phyloP scores from a whole-genome alignment of 108 stramenopile genomes.

The Chaetoceros muelleri region DNA sequence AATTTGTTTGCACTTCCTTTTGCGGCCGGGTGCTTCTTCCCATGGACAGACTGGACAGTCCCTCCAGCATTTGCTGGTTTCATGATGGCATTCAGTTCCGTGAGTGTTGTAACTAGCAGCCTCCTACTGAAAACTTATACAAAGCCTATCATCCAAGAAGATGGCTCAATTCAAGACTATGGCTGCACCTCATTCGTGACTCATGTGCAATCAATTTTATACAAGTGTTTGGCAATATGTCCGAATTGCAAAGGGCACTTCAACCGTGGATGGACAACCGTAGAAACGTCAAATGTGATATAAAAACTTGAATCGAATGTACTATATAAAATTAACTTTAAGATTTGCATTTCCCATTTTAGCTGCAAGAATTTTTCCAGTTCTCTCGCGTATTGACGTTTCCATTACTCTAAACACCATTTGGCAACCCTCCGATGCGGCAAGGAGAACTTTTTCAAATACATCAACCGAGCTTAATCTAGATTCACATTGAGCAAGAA shows the following conservation, averaged over 20 bases:
- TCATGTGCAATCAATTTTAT: neutral
- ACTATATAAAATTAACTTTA: neutral
- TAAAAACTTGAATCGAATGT: too few relatives aligned
- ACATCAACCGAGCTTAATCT: constrained; percentile 48
- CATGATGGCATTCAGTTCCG: constrained; percentile 88
- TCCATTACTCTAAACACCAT: constrained; percentile 73
- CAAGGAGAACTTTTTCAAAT: constrained; percentile 58
- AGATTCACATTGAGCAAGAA: constrained; percentile 79
- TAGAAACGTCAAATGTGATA: neutral
- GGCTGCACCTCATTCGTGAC: constrained; percentile 21
- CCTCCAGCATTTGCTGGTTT: constrained; percentile 91
- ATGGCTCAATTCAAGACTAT: constrained; percentile 28
- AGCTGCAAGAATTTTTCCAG: constrained; percentile 34
- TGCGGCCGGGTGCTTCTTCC: constrained; percentile 91
- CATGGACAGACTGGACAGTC: constrained; percentile 63
- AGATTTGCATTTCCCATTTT: constrained; percentile 38
- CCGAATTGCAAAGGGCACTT: too few relatives aligned
- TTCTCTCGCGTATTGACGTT: constrained; percentile 65
- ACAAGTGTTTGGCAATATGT: too few relatives aligned
- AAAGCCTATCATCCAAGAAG: constrained; percentile 43
- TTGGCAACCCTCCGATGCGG: constrained; percentile 76
- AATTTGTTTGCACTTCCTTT: constrained; percentile 91
- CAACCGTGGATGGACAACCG: neutral
- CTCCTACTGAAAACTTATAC: constrained; percentile 59
- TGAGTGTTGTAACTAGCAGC: constrained; percentile 80